Base-by-base conservation (phyloP, 345 rosid species). In the Acer negundo region DNA sequence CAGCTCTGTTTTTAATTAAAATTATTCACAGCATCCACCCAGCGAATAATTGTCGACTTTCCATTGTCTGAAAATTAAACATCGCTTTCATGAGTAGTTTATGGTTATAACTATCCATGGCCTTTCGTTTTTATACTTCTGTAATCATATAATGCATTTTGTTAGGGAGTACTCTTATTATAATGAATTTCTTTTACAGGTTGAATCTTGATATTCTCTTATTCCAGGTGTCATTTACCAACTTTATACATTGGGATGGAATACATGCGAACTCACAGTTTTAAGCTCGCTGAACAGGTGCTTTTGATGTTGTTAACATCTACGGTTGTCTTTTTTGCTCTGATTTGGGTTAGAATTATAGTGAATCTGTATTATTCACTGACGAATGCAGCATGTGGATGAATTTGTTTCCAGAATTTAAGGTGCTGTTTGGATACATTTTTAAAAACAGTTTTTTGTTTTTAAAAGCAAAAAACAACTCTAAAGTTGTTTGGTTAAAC, bases 261-360 rank as follows among this genome's bases (percentile, higher is more conserved):
- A 86, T 96, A 96, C 89, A 92, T 90, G 97, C 89, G 97, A 85
- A 96, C 92, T 53, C 98, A 91, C 84, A 96, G 97, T 88, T 92
- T 87, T 82, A 96, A 94, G 88, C 98, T 90, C 82, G 97, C 99
- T n/a, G 97, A 91, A 84, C 98, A 96, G 97, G 99, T 96, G 77
- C 80, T 79, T 75, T 80, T 79, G 23, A 67, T 69, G 63, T 58
- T 19, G 23, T 77, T 56, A 73, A 74, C 55, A 35, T 66, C 2
- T 11, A 16, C 67, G 67, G 17, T 26, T 72, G 66, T 44, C 62
- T 56, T 19, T 38, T 72, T 61, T 28, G 19, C 22, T 40, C 56
- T 66, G 4, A 46, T 49, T 13, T 51, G 62, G 23, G 12, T 23
- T 38, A 69, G 58, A 81, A 58, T 31, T 3, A 28, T 53, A 78